A percentile compares a stretch with the other conserved stretches of the same genome.
phyloP scores from a whole-genome alignment of 129 eudicot species.

The Artemisia annua region DNA sequence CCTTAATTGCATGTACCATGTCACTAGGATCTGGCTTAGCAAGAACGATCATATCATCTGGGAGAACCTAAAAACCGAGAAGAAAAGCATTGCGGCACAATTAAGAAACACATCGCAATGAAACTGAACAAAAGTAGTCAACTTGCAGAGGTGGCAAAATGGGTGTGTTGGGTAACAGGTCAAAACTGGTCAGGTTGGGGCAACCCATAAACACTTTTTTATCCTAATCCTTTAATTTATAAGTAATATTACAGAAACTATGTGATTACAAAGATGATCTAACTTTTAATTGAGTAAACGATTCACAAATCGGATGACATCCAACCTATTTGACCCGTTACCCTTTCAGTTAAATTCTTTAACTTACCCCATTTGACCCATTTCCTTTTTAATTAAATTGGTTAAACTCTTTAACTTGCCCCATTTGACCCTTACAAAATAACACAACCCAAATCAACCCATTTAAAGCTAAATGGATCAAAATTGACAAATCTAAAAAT shows the following conservation, averaged over 20 bases:
- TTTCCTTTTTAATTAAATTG: neutral
- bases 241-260: too few relatives aligned
- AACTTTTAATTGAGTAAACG: too few relatives aligned
- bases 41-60: conserved; percentile 97
- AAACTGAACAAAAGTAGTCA: conserved; percentile 12
- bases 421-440: neutral
- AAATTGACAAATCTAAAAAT: neutral
- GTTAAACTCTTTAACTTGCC: too few relatives aligned
- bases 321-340: too few relatives aligned
- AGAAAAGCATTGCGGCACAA: conserved; percentile 2
- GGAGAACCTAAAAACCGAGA: conserved; percentile 65
- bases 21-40: conserved; percentile 95
- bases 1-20: conserved; percentile 81
- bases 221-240: neutral
- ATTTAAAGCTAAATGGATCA: neutral
- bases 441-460: neutral
- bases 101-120: neutral
- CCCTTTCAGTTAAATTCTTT: neutral
- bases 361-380: neutral
- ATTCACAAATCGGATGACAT: too few relatives aligned
- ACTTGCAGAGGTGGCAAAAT: neutral
- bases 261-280: too few relatives aligned
- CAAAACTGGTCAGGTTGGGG: neutral
- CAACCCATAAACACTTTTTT: neutral
- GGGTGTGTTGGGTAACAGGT: neutral